phyloP scores from a whole-genome alignment of 2,329 filamentous ascomycete genomes.

The Cadophora gregata region DNA sequence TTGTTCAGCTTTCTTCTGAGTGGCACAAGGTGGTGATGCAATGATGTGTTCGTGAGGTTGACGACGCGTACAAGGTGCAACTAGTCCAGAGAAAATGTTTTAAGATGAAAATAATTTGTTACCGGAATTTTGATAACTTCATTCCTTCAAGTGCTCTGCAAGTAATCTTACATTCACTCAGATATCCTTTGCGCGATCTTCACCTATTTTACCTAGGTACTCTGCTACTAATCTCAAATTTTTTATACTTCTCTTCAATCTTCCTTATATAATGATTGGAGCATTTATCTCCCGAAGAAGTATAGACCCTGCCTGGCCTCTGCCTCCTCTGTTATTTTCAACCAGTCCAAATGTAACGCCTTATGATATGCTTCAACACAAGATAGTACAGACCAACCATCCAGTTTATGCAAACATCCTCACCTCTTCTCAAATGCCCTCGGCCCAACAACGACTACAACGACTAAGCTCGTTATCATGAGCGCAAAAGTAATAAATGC shows the following conservation, averaged over 20 bases:
- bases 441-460: constrained; percentile 62
- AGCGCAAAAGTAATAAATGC: constrained; percentile 67
- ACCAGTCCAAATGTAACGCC: neutral
- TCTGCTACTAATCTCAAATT: too few species aligned
- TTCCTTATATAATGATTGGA: neutral
- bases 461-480: constrained; percentile 64
- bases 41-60: constrained; percentile 10
- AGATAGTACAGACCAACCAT: neutral
- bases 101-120: neutral
- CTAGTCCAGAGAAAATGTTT: neutral
- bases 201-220: too few species aligned
- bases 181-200: neutral
- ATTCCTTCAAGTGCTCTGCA: too few species aligned
- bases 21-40: constrained; percentile 25
- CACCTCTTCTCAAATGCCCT: constrained; percentile 33
- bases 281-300: neutral
- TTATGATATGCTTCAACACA: neutral
- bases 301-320: neutral
- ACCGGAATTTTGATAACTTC: too few species aligned
- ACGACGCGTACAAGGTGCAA: neutral
- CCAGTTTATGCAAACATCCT: neutral
- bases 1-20: neutral
- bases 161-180: neutral
- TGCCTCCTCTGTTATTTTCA: neutral
- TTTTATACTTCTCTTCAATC: too few species aligned